Evolutionary conservation across 176 grass and related monocot genomes (phyloP).

Genomic region (Oryza glumipatula): DNA sequence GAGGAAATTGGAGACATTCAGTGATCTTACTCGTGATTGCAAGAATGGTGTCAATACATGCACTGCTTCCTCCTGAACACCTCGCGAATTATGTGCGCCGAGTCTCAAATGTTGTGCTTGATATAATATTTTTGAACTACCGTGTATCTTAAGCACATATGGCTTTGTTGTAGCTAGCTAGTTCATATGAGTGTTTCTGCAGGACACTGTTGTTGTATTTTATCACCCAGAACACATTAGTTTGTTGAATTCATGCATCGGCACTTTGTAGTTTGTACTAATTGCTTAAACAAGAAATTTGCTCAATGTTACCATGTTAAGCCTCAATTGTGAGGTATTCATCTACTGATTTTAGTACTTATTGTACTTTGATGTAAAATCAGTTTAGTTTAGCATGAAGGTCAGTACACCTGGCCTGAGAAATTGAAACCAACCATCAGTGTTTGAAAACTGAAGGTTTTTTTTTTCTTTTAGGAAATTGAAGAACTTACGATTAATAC

Average conservation of each 20-base stretch:
- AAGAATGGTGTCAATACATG: slow-evolving; percentile 91
- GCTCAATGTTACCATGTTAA: background rate
- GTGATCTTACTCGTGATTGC: slow-evolving; percentile 80
- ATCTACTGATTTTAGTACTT: background rate
- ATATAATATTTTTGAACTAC: slow-evolving; percentile 30
- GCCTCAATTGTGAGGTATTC: background rate
- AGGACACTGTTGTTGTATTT: slow-evolving; percentile 23
- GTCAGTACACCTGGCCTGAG: background rate
- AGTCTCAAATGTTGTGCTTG: slow-evolving; percentile 14
- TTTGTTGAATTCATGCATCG: slow-evolving; percentile 31
- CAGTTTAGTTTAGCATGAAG: background rate
- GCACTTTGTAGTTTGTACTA: slow-evolving; percentile 40
- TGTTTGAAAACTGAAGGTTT: background rate
- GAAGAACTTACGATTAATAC: background rate
- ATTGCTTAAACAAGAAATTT: slow-evolving; percentile 18
- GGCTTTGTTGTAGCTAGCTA: slow-evolving; percentile 39
- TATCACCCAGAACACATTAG: slow-evolving; percentile 36
- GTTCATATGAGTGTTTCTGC: slow-evolving; percentile 2
- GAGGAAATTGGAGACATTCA: slow-evolving; percentile 91
- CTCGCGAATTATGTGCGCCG: slow-evolving; percentile 29
- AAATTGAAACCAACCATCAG: background rate
- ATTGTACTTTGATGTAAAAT: background rate
- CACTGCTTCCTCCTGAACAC: slow-evolving; percentile 45
- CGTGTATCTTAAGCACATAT: slow-evolving; percentile 14
- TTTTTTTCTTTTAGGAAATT: background rate